Evolutionary conservation across 352 stramenopile genomes (phyloP).

Genomic region (Globisporangium abappressorium): DNA sequence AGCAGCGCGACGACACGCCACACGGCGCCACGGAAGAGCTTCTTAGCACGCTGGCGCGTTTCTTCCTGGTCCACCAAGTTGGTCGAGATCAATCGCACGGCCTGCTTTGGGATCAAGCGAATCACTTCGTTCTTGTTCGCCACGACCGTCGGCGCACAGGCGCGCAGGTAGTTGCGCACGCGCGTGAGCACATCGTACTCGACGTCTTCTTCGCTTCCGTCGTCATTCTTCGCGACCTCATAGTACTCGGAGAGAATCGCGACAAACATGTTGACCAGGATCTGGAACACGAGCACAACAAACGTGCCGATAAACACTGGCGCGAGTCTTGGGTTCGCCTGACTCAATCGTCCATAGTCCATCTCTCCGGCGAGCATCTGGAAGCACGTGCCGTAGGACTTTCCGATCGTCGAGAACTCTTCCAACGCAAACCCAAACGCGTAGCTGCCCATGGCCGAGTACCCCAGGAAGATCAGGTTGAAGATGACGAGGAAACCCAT

Average conservation of each 20-base stretch:
- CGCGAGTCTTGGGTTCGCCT: slow-evolving; percentile 78
- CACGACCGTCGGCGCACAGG: slow-evolving; percentile 77
- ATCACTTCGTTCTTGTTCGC: slow-evolving; percentile 77
- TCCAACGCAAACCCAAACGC: slow-evolving; percentile 81
- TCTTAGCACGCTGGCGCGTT: slow-evolving; percentile 71
- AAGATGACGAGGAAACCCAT: slow-evolving; percentile 90
- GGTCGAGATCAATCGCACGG: slow-evolving; percentile 83
- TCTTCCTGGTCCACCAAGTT: slow-evolving; percentile 87
- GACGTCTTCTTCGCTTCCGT: slow-evolving; percentile 61
- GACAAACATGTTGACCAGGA: slow-evolving; percentile 90
- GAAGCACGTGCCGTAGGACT: slow-evolving; percentile 83
- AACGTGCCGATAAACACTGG: slow-evolving; percentile 85
- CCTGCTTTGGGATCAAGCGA: slow-evolving; percentile 62
- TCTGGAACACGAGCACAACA: slow-evolving; percentile 84
- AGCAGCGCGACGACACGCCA: slow-evolving; percentile 87
- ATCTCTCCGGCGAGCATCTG: slow-evolving; percentile 86
- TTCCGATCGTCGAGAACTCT: slow-evolving; percentile 81
- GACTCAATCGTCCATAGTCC: slow-evolving; percentile 69
- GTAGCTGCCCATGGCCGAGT: slow-evolving; percentile 82
- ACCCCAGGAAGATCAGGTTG: slow-evolving; percentile 84
- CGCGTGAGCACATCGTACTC: slow-evolving; percentile 87
- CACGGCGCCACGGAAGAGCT: slow-evolving; percentile 80
- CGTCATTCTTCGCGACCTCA: slow-evolving; percentile 79
- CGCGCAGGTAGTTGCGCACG: slow-evolving; percentile 70
- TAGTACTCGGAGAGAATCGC: slow-evolving; percentile 89